phyloP scores from a whole-genome alignment of 2,329 filamentous ascomycete species.

The Aspergillus oerlinghausenensis region DNA sequence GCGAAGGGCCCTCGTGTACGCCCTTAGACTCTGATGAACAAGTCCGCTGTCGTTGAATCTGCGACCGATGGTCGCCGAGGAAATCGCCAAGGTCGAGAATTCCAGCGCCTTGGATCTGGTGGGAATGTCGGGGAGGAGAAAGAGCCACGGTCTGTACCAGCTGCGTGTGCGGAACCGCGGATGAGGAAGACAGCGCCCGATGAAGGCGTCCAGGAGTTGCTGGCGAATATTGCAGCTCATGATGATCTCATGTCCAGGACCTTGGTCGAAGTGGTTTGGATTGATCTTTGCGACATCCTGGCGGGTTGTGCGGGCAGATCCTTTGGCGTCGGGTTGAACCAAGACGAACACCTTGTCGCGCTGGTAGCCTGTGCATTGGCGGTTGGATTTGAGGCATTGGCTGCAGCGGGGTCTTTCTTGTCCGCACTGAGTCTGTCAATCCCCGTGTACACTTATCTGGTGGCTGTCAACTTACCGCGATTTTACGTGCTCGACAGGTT shows the following conservation, averaged over 20 bases:
- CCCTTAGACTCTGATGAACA: slow-evolving; percentile 23
- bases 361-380: slow-evolving; percentile 27
- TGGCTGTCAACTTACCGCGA: background rate
- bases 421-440: slow-evolving; percentile 20
- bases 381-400: slow-evolving; percentile 27
- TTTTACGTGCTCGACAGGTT: background rate
- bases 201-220: slow-evolving; percentile 25
- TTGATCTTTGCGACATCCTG: background rate
- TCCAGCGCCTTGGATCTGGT: slow-evolving; percentile 24
- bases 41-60: slow-evolving; percentile 9
- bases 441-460: too few species aligned
- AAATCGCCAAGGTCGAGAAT: slow-evolving; percentile 2
- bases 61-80: background rate
- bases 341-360: slow-evolving; percentile 24
- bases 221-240: slow-evolving; percentile 17
- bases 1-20: slow-evolving; percentile 32
- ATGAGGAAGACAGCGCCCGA: slow-evolving; percentile 18
- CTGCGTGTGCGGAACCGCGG: slow-evolving; percentile 1
- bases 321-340: slow-evolving; percentile 16
- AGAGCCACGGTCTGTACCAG: slow-evolving; percentile 22
- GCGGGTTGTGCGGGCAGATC: background rate
- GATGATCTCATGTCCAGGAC: background rate
- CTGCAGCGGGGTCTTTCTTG: slow-evolving; percentile 24
- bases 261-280: background rate
- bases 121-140: slow-evolving; percentile 21